A percentile compares a stretch with the other conserved stretches of the same genome.
phyloP scores from a whole-genome alignment of 306 rosid species.

The Arachis stenosperma region DNA sequence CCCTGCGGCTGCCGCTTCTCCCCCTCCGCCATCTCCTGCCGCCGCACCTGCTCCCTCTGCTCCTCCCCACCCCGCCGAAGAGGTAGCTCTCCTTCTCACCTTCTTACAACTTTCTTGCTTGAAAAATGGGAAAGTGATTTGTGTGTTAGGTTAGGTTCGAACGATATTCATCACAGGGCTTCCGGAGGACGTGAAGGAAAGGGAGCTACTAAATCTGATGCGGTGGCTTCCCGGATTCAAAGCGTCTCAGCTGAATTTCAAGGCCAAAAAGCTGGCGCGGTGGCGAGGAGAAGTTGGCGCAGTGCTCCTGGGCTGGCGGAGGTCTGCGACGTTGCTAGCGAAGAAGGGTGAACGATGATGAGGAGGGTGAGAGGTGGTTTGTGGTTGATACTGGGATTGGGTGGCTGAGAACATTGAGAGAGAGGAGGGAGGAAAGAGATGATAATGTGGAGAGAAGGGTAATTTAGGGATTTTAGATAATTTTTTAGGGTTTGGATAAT shows the following conservation, averaged over 20 bases:
- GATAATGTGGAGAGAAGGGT: no score
- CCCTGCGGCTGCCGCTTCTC: slow-evolving; percentile 57
- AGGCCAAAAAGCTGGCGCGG: slow-evolving; percentile 72
- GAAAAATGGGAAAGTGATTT: background rate
- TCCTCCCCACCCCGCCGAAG: slow-evolving; percentile 58
- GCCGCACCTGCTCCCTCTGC: slow-evolving; percentile 49
- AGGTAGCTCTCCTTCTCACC: slow-evolving; percentile 44
- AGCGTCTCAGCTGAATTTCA: slow-evolving; percentile 90
- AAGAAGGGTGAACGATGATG: no score
- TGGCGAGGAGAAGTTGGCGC: no score
- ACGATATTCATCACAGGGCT: slow-evolving; percentile 92
- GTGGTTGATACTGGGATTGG: no score
- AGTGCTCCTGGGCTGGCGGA: no score
- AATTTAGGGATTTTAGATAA: no score
- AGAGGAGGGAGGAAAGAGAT: no score
- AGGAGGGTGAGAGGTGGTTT: no score
- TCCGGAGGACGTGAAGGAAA: slow-evolving; percentile 92
- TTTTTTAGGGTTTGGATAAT: no score
- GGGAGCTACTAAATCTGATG: slow-evolving; percentile 84
- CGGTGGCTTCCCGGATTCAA: slow-evolving; percentile 96
- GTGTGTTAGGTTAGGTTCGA: slow-evolving; percentile 54
- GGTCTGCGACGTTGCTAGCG: no score
- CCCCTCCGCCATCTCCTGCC: slow-evolving; percentile 60
- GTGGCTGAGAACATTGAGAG: no score
- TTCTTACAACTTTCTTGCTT: background rate